Percentiles rank a stretch among this genome's conserved stretches.
Evolutionary conservation across 192 early-diverging fungal species (phyloP).

Genomic region (Coemansia sp.): DNA sequence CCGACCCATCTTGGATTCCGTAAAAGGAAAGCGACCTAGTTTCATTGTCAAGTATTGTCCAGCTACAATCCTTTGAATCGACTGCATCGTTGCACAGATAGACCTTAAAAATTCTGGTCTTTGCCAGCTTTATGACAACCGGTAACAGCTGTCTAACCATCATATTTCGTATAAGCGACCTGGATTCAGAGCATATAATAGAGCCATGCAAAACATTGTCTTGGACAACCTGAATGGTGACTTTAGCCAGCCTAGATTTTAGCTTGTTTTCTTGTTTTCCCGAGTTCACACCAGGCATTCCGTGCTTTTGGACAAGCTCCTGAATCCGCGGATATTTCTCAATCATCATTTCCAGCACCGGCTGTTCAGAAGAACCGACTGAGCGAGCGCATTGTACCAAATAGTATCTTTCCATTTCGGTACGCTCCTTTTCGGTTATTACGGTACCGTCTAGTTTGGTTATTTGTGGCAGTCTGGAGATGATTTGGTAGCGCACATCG

Average conservation of each 20-base stretch:
- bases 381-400: constrained; percentile 21
- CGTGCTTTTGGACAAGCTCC: constrained; percentile 24
- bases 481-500: constrained; percentile 7
- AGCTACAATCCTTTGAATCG: not conserved
- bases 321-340: constrained; percentile 15
- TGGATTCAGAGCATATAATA: not conserved
- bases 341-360: constrained; percentile 4
- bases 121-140: constrained; percentile 24
- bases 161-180: constrained; percentile 31
- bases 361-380: not conserved
- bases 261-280: constrained; percentile 5
- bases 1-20: constrained; percentile 24
- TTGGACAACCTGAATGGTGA: constrained; percentile 9
- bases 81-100: not conserved
- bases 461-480: constrained; percentile 20
- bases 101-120: constrained; percentile 10
- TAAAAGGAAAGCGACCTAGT: constrained; percentile 32
- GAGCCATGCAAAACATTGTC: not conserved
- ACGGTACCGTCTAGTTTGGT: constrained; percentile 29
- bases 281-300: not conserved
- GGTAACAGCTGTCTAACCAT: constrained; percentile 38
- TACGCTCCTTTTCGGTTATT: constrained; percentile 27
- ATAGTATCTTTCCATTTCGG: constrained; percentile 52
- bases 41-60: constrained; percentile 26
- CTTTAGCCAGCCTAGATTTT: constrained; percentile 11